A percentile compares a stretch with the other conserved stretches of the same genome.
phyloP scores from a whole-genome alignment of 2,329 filamentous ascomycete genomes.

The Aschersonia sp. region DNA sequence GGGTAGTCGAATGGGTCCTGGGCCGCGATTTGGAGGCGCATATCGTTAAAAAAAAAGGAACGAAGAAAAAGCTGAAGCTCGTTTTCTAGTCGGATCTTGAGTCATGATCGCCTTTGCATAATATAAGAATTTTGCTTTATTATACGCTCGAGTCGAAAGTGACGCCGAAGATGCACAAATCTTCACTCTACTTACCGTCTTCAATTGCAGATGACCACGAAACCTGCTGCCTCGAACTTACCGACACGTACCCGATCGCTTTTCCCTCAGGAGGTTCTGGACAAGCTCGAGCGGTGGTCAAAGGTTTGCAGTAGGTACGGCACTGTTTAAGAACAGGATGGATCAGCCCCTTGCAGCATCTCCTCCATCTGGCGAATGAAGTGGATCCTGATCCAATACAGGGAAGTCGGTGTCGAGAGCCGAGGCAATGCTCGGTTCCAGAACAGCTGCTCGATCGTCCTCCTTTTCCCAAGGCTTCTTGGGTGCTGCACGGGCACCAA shows the following conservation, averaged over 20 bases:
- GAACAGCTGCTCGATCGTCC: slow-evolving; percentile 15
- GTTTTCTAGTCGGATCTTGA: slow-evolving; percentile 4
- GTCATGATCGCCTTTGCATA: slow-evolving; percentile 7
- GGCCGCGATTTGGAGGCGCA: slow-evolving; percentile 39
- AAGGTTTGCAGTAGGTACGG: too few species aligned
- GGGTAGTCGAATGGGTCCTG: slow-evolving; percentile 39
- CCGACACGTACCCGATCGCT: too few species aligned
- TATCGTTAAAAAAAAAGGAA: slow-evolving; percentile 31
- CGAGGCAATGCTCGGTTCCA: slow-evolving; percentile 9
- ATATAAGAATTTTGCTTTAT: slow-evolving; percentile 7
- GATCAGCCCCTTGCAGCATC: not conserved
- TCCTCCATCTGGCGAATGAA: not conserved
- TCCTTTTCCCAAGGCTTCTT: slow-evolving; percentile 65
- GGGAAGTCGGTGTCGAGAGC: slow-evolving; percentile 21
- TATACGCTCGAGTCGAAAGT: not conserved
- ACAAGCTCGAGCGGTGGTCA: too few species aligned
- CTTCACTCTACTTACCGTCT: too few species aligned
- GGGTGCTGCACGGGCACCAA: slow-evolving; percentile 31
- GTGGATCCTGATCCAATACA: slow-evolving; percentile 14
- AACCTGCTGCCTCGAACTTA: too few species aligned
- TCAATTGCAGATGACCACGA: not conserved
- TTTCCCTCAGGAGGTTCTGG: too few species aligned
- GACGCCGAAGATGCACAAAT: too few species aligned
- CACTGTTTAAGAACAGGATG: not conserved
- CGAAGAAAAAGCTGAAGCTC: not conserved